Conservation (phyloP, 352 stramenopile species). For the Phytopythium mirpurense region DNA sequence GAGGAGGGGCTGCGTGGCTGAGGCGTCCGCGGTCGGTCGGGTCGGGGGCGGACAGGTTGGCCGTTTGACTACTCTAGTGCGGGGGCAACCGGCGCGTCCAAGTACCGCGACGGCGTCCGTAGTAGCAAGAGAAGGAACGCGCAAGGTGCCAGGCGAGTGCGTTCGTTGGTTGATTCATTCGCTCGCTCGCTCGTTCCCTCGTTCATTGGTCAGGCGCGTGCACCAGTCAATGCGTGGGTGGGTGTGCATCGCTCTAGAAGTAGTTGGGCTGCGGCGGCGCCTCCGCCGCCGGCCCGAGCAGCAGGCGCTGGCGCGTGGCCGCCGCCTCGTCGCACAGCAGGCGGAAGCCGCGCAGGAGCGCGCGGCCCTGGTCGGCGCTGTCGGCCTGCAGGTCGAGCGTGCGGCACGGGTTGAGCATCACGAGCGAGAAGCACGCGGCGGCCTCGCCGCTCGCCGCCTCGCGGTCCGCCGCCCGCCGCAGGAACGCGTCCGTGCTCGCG, state of each 20-base stretch:
- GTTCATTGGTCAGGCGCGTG: no score
- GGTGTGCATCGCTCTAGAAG: no score
- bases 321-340: conserved; percentile 44
- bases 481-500: conserved; percentile 42
- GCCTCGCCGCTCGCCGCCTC: conserved; percentile 2
- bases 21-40: neutral
- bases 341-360: conserved; percentile 48
- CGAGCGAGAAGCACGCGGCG: conserved; percentile 57
- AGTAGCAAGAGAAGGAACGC: no score
- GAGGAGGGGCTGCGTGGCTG: conserved; percentile 55
- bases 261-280: conserved; percentile 2
- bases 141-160: no score
- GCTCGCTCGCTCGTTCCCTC: no score
- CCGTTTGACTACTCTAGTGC: no score
- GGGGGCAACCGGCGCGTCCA: no score
- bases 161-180: no score
- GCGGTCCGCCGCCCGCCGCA: conserved; percentile 24
- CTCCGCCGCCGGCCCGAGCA: neutral
- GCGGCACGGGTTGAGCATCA: conserved; percentile 63
- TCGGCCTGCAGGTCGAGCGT: conserved; percentile 65
- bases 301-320: conserved; percentile 22
- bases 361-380: conserved; percentile 38
- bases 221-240: no score
- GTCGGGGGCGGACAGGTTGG: neutral
- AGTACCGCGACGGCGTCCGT: no score